phyloP scores from a whole-genome alignment of 768 basidiomycete genomes.

The Auricularia auricula-judae region DNA sequence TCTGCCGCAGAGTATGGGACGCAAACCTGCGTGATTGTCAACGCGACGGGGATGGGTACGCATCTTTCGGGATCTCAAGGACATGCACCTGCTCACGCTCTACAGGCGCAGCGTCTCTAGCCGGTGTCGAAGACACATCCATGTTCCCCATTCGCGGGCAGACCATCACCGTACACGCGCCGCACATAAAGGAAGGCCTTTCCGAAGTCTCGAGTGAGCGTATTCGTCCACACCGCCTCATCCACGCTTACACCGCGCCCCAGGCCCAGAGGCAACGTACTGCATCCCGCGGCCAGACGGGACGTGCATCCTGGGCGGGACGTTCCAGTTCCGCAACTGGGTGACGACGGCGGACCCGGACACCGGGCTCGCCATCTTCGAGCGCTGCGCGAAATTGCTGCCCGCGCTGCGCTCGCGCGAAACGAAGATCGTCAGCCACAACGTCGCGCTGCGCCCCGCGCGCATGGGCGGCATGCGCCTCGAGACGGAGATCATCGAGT shows the following conservation, averaged over 20 bases:
- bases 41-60: slow-evolving; percentile 44
- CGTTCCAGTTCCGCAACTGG: slow-evolving; percentile 38
- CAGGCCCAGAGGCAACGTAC: slow-evolving; percentile 31
- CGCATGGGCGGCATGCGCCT: slow-evolving; percentile 46
- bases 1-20: slow-evolving; percentile 26
- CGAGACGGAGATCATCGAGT: slow-evolving; percentile 32
- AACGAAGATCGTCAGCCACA: slow-evolving; percentile 38
- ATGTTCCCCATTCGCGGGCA: slow-evolving; percentile 78
- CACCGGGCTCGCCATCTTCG: slow-evolving; percentile 34
- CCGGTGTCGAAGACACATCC: slow-evolving; percentile 69
- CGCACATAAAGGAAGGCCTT: slow-evolving; percentile 37
- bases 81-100: neutral
- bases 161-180: slow-evolving; percentile 64
- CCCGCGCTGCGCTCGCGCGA: slow-evolving; percentile 23
- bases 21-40: slow-evolving; percentile 33
- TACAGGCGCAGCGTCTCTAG: slow-evolving; percentile 55
- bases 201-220: slow-evolving; percentile 12
- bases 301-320: slow-evolving; percentile 44
- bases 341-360: slow-evolving; percentile 35
- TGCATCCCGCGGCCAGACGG: slow-evolving; percentile 48
- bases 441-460: slow-evolving; percentile 48
- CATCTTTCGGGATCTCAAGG: neutral
- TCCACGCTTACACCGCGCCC: neutral
- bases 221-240: too few relatives aligned
- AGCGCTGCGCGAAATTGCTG: slow-evolving; percentile 29